Evolutionary conservation across 2,329 filamentous ascomycete genomes (phyloP).

Genomic region (Mycosphaerella arachidis): DNA sequence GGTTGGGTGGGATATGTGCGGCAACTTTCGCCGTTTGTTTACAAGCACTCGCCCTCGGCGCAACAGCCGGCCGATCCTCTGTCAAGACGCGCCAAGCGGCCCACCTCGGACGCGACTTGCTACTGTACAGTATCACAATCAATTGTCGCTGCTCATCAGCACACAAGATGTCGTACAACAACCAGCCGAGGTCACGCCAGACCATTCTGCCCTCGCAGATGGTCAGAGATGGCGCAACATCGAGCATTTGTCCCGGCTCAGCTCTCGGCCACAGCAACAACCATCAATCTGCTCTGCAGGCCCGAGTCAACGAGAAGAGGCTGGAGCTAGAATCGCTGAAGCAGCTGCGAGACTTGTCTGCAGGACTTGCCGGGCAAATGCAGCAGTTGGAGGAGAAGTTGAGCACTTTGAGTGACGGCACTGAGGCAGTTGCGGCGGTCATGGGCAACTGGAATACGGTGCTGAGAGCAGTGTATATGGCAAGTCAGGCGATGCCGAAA

Average conservation of each 20-base stretch:
- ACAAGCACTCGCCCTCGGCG: neutral
- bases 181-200: slow-evolving; percentile 31
- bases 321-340: slow-evolving; percentile 74
- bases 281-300: slow-evolving; percentile 62
- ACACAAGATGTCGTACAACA: slow-evolving; percentile 36
- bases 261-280: slow-evolving; percentile 27
- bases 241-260: slow-evolving; percentile 48
- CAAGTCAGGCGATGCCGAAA: slow-evolving; percentile 67
- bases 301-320: slow-evolving; percentile 81
- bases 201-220: slow-evolving; percentile 49
- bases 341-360: slow-evolving; percentile 73
- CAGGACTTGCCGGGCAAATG: slow-evolving; percentile 75
- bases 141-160: neutral
- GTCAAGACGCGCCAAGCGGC: neutral
- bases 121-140: neutral
- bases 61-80: neutral
- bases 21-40: neutral
- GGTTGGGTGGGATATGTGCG: neutral
- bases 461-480: slow-evolving; percentile 78
- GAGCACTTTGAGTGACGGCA: slow-evolving; percentile 71
- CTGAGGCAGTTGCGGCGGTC: slow-evolving; percentile 80
- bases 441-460: slow-evolving; percentile 86
- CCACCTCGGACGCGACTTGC: slow-evolving; percentile 2
- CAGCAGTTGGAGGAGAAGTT: slow-evolving; percentile 74
- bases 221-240: neutral